A percentile compares a stretch with the other conserved stretches of the same genome.
Evolutionary conservation across 1,139 yeast genomes (phyloP).

Genomic region (Chernovozyma aurita): DNA sequence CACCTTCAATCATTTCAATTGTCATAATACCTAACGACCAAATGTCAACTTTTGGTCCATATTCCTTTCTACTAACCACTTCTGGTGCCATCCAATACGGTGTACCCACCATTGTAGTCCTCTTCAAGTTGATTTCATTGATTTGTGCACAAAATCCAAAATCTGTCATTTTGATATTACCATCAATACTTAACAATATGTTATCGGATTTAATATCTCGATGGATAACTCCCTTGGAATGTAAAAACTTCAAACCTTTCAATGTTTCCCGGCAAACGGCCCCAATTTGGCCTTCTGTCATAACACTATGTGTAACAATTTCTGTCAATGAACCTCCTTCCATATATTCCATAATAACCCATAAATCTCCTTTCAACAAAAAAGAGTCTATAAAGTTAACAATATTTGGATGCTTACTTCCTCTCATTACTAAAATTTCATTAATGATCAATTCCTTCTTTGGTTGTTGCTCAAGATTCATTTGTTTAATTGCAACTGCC

Average conservation of each 20-base stretch:
- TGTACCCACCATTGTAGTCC: slow-evolving; percentile 99
- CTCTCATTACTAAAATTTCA: slow-evolving; percentile 93
- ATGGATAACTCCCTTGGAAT: slow-evolving; percentile 91
- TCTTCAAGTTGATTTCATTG: slow-evolving; percentile 75
- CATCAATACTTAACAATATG: slow-evolving; percentile 73
- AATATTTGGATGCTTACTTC: slow-evolving; percentile 82
- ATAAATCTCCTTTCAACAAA: slow-evolving; percentile 67
- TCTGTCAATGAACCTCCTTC: slow-evolving; percentile 97
- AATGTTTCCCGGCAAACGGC: slow-evolving; percentile 92
- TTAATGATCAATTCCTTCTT: slow-evolving; percentile 91
- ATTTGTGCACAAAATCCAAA: slow-evolving; percentile 95
- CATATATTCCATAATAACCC: slow-evolving; percentile 99
- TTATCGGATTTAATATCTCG: slow-evolving; percentile 96
- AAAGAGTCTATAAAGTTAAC: slow-evolving; percentile 90
- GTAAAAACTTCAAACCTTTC: slow-evolving; percentile 80
- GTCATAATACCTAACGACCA: slow-evolving; percentile 98
- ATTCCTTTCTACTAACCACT: slow-evolving; percentile 88
- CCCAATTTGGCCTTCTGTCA: slow-evolving; percentile 97
- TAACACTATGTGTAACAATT: slow-evolving; percentile 89
- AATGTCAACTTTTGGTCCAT: slow-evolving; percentile 95
- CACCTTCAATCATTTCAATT: slow-evolving; percentile 98
- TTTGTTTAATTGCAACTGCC: slow-evolving; percentile 91
- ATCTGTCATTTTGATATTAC: slow-evolving; percentile 87
- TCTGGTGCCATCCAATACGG: slow-evolving; percentile 99
- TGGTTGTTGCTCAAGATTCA: slow-evolving; percentile 91